Base-by-base conservation (phyloP, 345 rosid species). In the Chamaenerion angustifolium region DNA sequence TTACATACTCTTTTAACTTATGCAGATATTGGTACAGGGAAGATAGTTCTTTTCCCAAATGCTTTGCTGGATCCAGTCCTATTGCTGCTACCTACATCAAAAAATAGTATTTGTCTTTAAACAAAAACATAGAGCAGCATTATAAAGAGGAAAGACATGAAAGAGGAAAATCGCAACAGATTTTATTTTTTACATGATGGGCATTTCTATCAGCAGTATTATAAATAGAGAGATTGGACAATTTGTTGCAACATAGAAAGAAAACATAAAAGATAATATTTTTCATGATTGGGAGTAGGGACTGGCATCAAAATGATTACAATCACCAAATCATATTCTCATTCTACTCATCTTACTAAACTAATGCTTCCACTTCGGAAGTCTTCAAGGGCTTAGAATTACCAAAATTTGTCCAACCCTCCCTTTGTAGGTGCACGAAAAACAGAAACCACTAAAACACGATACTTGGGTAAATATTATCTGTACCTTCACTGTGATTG, bases 11-110 rank as follows among this genome's bases (percentile, higher is more conserved):
- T 70, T 92, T 85, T 64, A 93, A 66, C 61, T 84, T 80, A 45
- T 84, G 77, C 54, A 93, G 79, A 72, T 84, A 59, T 40, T 87
- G 56, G 44, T 71, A 60, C 94, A 92, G 62, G 71, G 54, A 58
- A 48, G 82, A 68, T 57, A 93, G 48, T 65, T 82, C 94, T 77
- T 85, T 88, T 46, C 95, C 96, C 74, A 92, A 77, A 57, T 92
- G 98, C 68, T 80, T 84, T 12, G 75, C 71, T 41, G 96, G 96
- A 54, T 84, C 81, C 72, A 92, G 67, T 25, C 98, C 98, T 69
- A 87, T 73, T 54, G 96, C 90, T 49, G 96, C 98, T 41, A 92
- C 96, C 98, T 86, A 60, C 43, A 49, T 23, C 12, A 56, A 21
- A 55, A 47, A 11, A 35, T 10, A 31, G 37, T 14, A 42, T 23